Percentiles rank a stretch among this genome's conserved stretches.
phyloP scores from a whole-genome alignment of 148 eudicot genomes.

The Simmondsia chinensis region DNA sequence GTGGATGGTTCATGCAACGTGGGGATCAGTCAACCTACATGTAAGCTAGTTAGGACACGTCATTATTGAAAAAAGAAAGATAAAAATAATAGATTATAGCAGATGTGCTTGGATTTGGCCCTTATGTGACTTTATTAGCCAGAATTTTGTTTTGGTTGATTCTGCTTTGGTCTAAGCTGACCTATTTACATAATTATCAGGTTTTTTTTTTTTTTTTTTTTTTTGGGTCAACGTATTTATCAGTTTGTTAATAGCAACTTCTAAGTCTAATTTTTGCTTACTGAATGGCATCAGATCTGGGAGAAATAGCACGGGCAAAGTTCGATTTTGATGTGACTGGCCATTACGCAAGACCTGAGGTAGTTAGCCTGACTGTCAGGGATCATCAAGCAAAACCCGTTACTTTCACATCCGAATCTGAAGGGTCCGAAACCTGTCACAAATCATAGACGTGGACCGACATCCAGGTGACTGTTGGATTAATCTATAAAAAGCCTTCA shows the following conservation, averaged over 20 bases:
- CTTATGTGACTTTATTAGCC: too few relatives aligned
- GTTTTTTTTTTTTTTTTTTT: too few relatives aligned
- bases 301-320: constrained; percentile 76
- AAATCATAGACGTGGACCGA: constrained; percentile 14
- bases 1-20: too few relatives aligned
- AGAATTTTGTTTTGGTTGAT: too few relatives aligned
- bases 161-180: too few relatives aligned
- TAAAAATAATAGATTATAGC: too few relatives aligned
- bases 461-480: neutral
- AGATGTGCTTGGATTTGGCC: too few relatives aligned
- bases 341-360: constrained; percentile 82
- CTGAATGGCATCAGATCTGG: constrained; percentile 52
- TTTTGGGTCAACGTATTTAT: too few relatives aligned
- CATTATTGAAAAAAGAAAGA: too few relatives aligned
- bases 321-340: constrained; percentile 92
- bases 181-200: too few relatives aligned
- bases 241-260: neutral
- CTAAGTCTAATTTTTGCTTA: constrained; percentile 7
- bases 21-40: too few relatives aligned
- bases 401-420: constrained; percentile 54
- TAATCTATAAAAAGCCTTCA: neutral
- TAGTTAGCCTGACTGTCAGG: constrained; percentile 66
- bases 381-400: constrained; percentile 72
- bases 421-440: constrained; percentile 33
- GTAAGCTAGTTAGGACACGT: too few relatives aligned